A percentile compares a stretch with the other conserved stretches of the same genome.
phyloP scores from a whole-genome alignment of 352 stramenopile species.

The Globisporangium canariense region DNA sequence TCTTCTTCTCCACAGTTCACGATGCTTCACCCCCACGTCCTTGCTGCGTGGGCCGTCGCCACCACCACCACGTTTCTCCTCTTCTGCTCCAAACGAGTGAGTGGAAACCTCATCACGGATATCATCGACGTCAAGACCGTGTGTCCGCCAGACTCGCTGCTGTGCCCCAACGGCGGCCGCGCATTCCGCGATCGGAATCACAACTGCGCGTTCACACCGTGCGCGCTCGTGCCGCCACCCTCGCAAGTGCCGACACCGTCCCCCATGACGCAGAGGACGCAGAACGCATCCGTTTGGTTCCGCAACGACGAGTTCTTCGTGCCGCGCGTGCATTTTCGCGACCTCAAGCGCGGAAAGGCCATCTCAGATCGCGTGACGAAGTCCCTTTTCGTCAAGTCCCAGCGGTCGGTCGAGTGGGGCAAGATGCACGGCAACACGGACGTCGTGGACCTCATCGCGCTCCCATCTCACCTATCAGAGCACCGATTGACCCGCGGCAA shows the following conservation, averaged over 20 bases:
- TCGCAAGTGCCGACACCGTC: constrained; percentile 5
- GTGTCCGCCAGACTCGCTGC: constrained; percentile 34
- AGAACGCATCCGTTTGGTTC: constrained; percentile 29
- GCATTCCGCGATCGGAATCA: constrained; percentile 33
- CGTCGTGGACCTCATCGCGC: neutral
- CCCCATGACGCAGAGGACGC: constrained; percentile 15
- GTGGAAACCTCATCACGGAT: constrained; percentile 11
- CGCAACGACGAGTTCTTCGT: constrained; percentile 37
- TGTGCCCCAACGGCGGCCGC: constrained; percentile 36
- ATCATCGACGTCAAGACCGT: constrained; percentile 28
- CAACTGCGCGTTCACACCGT: constrained; percentile 44
- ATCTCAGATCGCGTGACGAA: constrained; percentile 11
- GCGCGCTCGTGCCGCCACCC: constrained; percentile 25
- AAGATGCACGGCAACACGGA: neutral
- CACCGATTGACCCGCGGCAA: neutral
- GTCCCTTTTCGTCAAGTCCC: constrained; percentile 15
- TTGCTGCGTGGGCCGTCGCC: neutral
- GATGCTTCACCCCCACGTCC: neutral
- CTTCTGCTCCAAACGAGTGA: neutral
- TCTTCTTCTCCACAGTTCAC: neutral
- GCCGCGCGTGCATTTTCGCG: constrained; percentile 17
- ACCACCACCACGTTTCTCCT: neutral
- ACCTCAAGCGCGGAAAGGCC: constrained; percentile 21
- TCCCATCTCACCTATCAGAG: neutral
- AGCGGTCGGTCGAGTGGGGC: constrained; percentile 13